Base-by-base conservation (phyloP, 2,329 filamentous ascomycete species). In the Diaporthe longicolla region DNA sequence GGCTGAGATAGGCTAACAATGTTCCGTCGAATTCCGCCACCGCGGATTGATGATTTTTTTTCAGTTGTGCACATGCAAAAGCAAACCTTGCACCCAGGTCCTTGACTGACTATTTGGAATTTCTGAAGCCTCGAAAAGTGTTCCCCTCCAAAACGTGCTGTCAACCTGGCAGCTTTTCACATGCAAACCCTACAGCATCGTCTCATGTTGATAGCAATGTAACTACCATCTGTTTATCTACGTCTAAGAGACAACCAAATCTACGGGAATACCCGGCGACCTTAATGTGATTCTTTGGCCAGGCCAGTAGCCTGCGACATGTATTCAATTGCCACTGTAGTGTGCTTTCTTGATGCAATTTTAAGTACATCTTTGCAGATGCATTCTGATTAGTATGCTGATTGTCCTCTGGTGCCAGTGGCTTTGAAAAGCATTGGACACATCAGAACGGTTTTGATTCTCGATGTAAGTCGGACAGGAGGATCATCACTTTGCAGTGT, bases 1-100 rank as follows among this genome's bases (percentile, higher is more conserved):
- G 63, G 63, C 63, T 68, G 48, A 68, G 40, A 52, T 66, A 26
- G 21, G 63, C 63, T 54, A 68, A 54, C 48, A 68, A 21, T 1
- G 32, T 40, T 40, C 63, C 63, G 63, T 68, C 48, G 54, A 54
- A 54, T 68, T 40, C 63, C 63, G 63, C 32, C 45, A 54, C 21
- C 8, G 15, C 63, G 63, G 48, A 37, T 40, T 26, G 13, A 9
- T 15, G 19, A 10, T 1, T 54, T 52, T 68, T 66, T 17, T 43
- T 17, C 40, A 43, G 40, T 43, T 13, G 37, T 45, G 45, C 45
- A 68, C 37, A 45, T 26, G 63, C 8, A n/a, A 68, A 40, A n/a
- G 13, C 48, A 54, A 54, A n/a, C 17, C n/a, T 26, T 54, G 9
- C 17, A 21, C 11, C 10, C 48, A 15, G 29, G 21, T 11, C 21